A percentile compares a stretch with the other conserved stretches of the same genome.
Evolutionary conservation across 108 stramenopile genomes (phyloP).

Genomic region (Hondaea fermentalgiana): DNA sequence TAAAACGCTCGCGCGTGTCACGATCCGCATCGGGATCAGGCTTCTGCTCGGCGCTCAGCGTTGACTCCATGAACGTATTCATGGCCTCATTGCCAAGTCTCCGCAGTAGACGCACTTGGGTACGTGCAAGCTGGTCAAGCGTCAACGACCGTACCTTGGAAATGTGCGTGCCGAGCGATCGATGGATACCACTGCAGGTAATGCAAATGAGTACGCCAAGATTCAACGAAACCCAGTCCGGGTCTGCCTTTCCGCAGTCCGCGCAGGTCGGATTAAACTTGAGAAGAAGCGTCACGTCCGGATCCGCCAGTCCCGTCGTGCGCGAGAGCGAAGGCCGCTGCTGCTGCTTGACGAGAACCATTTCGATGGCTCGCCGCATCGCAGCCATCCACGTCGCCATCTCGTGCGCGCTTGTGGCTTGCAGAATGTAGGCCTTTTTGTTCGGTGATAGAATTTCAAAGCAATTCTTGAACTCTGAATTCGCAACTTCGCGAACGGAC

Average conservation of each 20-base stretch:
- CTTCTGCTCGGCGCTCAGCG: neutral
- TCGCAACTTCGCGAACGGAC: neutral
- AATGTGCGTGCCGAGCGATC: constrained; percentile 88
- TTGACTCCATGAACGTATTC: constrained; percentile 30
- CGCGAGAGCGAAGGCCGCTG: neutral
- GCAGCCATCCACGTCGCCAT: neutral
- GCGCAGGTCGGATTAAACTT: constrained; percentile 39
- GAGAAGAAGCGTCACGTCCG: neutral
- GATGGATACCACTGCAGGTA: constrained; percentile 89
- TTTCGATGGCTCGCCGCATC: neutral
- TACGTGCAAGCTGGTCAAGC: constrained; percentile 35
- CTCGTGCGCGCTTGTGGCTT: neutral
- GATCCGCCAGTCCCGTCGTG: neutral
- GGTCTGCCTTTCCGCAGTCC: constrained; percentile 36
- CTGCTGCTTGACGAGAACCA: neutral
- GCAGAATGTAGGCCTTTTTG: neutral
- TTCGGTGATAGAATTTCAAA: constrained; percentile 17
- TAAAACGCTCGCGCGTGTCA: constrained; percentile 24
- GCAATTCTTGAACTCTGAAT: neutral
- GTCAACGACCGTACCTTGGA: constrained; percentile 70
- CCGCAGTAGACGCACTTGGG: constrained; percentile 10
- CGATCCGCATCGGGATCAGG: neutral
- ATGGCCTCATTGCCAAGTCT: constrained; percentile 27
- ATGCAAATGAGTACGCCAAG: constrained; percentile 80
- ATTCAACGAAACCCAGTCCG: constrained; percentile 65